Conservation (phyloP, 225 moss, liverwort and hornwort species). For the Pleurozium schreberi region DNA sequence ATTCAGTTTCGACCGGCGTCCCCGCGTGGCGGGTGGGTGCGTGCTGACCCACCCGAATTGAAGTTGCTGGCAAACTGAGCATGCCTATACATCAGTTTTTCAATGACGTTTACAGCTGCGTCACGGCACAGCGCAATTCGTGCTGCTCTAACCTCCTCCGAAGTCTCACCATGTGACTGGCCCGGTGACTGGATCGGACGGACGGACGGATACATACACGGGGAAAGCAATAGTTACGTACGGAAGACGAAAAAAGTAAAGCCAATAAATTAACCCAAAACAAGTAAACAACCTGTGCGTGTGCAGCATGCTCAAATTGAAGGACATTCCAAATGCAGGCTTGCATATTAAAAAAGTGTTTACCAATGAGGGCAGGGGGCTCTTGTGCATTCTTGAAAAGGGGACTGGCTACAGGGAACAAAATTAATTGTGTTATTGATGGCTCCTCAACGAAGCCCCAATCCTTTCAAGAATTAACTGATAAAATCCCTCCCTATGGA, state of each 20-base stretch:
- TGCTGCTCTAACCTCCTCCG: background rate
- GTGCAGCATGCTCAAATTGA: background rate
- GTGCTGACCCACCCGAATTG: background rate
- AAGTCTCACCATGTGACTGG: background rate
- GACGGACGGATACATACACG: no score
- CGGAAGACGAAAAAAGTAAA: background rate
- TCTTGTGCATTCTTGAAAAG: no score
- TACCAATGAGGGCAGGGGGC: background rate
- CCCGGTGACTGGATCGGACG: no score
- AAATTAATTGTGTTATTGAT: background rate
- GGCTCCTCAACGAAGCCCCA: no score
- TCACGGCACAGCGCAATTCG: background rate
- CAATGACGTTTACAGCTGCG: background rate
- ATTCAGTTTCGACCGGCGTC: background rate
- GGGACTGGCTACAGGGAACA: background rate
- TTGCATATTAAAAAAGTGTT: background rate
- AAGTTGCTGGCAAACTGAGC: background rate
- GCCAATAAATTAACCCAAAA: no score
- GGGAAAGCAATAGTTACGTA: background rate
- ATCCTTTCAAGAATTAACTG: background rate
- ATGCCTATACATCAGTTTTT: no score
- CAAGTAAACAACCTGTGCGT: background rate
- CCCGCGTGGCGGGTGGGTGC: no score
- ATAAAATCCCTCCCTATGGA: background rate
- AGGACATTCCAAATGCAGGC: background rate